These are phyloP conservation scores for Starmerella sp. DNA, from an alignment of 805 yeast species.

Conservation along the genomic window DNA sequence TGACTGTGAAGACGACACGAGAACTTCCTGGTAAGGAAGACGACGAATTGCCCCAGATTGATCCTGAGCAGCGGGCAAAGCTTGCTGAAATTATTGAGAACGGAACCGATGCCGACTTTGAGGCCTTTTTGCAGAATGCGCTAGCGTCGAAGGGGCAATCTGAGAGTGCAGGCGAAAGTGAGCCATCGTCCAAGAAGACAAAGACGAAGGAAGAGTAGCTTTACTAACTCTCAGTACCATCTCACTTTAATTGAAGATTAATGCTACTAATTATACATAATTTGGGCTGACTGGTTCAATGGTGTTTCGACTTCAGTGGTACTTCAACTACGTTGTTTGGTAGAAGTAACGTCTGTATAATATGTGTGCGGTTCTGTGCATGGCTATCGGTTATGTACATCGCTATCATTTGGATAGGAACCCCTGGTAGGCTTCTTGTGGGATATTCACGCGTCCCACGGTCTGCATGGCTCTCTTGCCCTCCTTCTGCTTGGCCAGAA, in stretches of 20 bases:
- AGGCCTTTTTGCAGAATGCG: constrained; percentile 53
- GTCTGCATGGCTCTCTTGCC: constrained; percentile 80
- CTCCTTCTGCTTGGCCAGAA: constrained; percentile 79
- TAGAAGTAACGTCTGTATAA: not conserved
- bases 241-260: not conserved
- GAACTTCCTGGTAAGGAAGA: constrained; percentile 28
- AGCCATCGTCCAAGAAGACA: not conserved
- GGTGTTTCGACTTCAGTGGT: too few species aligned
- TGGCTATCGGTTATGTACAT: too few species aligned
- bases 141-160: constrained; percentile 28
- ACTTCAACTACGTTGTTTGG: too few species aligned
- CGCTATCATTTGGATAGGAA: constrained; percentile 37
- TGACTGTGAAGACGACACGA: constrained; percentile 21
- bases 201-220: not conserved
- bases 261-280: too few species aligned
- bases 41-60: constrained; percentile 33
- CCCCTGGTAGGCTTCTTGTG: constrained; percentile 81
- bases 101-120: constrained; percentile 67
- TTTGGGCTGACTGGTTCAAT: too few species aligned
- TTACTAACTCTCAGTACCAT: not conserved
- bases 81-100: constrained; percentile 64
- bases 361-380: constrained; percentile 1
- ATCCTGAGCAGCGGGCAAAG: constrained; percentile 43
- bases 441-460: constrained; percentile 64
- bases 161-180: not conserved